Percentiles rank a stretch among this genome's conserved stretches.
These are phyloP conservation scores for Cyclanthera cordifolia DNA, from an alignment of 306 rosid species.

Conservation along the genomic window DNA sequence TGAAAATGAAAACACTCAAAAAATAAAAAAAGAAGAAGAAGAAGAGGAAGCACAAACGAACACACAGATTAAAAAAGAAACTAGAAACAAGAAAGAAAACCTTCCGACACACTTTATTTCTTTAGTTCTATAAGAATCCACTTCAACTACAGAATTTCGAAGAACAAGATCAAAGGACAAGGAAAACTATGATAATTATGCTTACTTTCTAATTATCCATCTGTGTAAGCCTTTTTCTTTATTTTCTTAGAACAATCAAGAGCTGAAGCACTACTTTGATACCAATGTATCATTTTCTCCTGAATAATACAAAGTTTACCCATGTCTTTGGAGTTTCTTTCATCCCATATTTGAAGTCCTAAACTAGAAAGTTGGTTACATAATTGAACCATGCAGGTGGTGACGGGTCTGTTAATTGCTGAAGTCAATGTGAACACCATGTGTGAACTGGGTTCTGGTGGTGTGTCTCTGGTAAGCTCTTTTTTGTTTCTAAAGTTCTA, in stretches of 20 bases:
- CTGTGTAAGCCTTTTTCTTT: background rate
- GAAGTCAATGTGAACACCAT: constrained; percentile 73
- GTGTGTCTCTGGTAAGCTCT: constrained; percentile 53
- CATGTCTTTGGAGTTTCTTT: background rate
- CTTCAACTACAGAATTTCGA: background rate
- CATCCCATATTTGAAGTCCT: background rate
- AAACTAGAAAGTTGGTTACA: background rate
- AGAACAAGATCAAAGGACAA: background rate
- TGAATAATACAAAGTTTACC: background rate
- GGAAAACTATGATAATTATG: background rate
- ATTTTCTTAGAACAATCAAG: background rate
- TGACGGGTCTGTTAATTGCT: constrained; percentile 63
- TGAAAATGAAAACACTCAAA: background rate
- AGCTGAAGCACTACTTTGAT: background rate
- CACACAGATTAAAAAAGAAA: background rate
- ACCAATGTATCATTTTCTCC: background rate
- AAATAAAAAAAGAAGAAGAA: too few species aligned
- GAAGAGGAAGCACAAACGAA: background rate
- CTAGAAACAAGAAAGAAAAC: background rate
- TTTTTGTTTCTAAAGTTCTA: background rate
- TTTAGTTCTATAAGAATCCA: background rate
- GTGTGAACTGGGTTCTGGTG: constrained; percentile 73
- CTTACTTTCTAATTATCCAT: background rate
- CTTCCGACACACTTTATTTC: background rate
- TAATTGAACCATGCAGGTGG: constrained; percentile 37